These are phyloP conservation scores for Cladorrhinum samala DNA, from an alignment of 495 filamentous ascomycete species.

Conservation along the genomic window DNA sequence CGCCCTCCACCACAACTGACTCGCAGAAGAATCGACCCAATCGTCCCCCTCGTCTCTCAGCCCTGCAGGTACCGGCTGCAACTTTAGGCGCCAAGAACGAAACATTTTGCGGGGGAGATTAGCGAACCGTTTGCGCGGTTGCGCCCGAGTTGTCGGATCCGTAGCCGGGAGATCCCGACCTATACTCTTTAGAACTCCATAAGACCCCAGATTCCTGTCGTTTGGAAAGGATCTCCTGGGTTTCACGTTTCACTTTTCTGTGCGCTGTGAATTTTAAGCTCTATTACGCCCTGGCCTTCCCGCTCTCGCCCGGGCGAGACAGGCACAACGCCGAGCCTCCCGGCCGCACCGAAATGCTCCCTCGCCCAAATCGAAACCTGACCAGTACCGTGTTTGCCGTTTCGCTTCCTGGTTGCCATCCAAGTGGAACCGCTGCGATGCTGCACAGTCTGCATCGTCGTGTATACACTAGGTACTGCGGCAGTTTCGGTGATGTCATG, in stretches of 20 bases:
- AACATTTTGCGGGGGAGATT: conserved; percentile 18
- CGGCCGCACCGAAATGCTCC: neutral
- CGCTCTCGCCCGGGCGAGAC: no score
- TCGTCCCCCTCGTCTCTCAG: neutral
- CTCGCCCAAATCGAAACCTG: neutral
- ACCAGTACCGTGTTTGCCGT: neutral
- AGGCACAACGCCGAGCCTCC: neutral
- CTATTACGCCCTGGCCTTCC: no score
- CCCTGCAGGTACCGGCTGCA: conserved; percentile 13
- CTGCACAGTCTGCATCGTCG: conserved; percentile 7
- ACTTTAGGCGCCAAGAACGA: conserved; percentile 16
- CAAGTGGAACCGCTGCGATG: neutral
- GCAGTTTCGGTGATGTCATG: conserved; percentile 14
- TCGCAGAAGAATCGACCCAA: conserved; percentile 4
- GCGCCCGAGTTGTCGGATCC: conserved; percentile 11
- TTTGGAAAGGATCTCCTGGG: neutral
- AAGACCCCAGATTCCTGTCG: neutral
- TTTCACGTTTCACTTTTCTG: neutral
- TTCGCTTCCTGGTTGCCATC: neutral
- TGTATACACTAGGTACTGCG: neutral
- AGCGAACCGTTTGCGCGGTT: conserved; percentile 13
- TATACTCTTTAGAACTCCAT: neutral
- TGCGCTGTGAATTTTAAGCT: no score
- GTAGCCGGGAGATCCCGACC: conserved; percentile 3
- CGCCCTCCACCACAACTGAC: conserved; percentile 1